Evolutionary conservation across 108 stramenopile species (phyloP).

Genomic region (Mayamaea pseudoterrestris): DNA sequence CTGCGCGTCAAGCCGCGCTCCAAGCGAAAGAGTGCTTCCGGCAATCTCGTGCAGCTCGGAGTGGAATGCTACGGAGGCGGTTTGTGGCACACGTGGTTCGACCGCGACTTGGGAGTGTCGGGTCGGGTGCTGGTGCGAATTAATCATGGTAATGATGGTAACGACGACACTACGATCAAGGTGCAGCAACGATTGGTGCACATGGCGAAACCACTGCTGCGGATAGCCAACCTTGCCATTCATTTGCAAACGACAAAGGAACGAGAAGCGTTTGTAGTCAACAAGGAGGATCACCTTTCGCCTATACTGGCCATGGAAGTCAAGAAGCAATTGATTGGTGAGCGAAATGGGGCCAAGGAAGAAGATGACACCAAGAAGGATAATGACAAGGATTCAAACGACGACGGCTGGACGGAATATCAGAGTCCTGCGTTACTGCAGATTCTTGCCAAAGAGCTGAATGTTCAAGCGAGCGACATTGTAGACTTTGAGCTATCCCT

Average conservation of each 20-base stretch:
- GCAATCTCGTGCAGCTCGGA: conserved; percentile 50
- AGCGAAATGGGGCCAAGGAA: conserved; percentile 4
- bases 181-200: conserved; percentile 49
- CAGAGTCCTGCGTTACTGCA: conserved; percentile 79
- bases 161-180: conserved; percentile 4
- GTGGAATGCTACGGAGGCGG: conserved; percentile 81
- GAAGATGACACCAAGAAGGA: conserved; percentile 7
- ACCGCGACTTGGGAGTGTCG: conserved; percentile 54
- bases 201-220: conserved; percentile 60
- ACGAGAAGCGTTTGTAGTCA: conserved; percentile 73
- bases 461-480: conserved; percentile 44
- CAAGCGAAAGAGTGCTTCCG: conserved; percentile 23
- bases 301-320: conserved; percentile 84
- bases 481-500: conserved; percentile 90
- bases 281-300: conserved; percentile 88
- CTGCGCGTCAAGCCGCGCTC: conserved; percentile 78
- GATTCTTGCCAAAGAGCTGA: conserved; percentile 60
- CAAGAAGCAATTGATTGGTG: conserved; percentile 46
- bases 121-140: conserved; percentile 63
- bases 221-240: conserved; percentile 92
- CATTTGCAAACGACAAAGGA: conserved; percentile 85
- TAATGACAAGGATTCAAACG: conserved; percentile 14
- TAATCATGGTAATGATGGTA: too few relatives aligned
- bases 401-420: conserved; percentile 59
- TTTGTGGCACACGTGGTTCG: conserved; percentile 81